Conservation (phyloP, 345 rosid genomes). For the Ricinus communis region DNA sequence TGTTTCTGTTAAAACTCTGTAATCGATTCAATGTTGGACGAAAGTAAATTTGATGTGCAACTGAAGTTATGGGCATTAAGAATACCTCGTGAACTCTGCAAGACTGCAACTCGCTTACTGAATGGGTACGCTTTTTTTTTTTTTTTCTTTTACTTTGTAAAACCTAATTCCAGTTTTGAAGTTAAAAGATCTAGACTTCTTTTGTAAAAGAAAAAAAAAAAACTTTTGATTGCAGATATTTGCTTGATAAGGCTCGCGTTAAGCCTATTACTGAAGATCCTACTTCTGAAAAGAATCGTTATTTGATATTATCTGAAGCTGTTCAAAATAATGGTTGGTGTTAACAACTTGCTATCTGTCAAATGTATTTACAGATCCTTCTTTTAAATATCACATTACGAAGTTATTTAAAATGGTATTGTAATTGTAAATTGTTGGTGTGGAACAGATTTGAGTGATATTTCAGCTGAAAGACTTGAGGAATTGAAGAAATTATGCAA, state of each 20-base stretch:
- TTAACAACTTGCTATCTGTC: neutral
- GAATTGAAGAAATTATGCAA: conserved; percentile 59
- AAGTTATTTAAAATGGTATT: too few species aligned
- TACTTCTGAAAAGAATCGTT: conserved; percentile 56
- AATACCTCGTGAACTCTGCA: conserved; percentile 83
- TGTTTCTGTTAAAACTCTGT: neutral
- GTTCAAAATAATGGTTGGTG: conserved; percentile 32
- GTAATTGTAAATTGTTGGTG: conserved; percentile 9
- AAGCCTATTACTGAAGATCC: conserved; percentile 86
- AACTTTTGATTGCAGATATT: conserved; percentile 50
- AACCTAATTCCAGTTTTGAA: too few species aligned
- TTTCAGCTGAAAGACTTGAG: conserved; percentile 55
- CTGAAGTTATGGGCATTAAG: conserved; percentile 75
- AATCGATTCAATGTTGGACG: conserved; percentile 48
- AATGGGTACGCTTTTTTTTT: conserved; percentile 52
- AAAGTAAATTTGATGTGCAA: conserved; percentile 67
- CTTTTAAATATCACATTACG: too few species aligned
- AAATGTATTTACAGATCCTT: neutral
- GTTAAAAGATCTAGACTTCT: too few species aligned
- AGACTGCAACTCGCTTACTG: conserved; percentile 52
- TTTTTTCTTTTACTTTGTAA: too few species aligned
- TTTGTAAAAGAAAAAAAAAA: too few species aligned
- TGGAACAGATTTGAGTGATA: conserved; percentile 67
- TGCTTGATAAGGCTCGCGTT: conserved; percentile 75
- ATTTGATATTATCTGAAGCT: conserved; percentile 66